Conservation (phyloP, 768 basidiomycete genomes). For the Leucocoprinus leucothites region DNA sequence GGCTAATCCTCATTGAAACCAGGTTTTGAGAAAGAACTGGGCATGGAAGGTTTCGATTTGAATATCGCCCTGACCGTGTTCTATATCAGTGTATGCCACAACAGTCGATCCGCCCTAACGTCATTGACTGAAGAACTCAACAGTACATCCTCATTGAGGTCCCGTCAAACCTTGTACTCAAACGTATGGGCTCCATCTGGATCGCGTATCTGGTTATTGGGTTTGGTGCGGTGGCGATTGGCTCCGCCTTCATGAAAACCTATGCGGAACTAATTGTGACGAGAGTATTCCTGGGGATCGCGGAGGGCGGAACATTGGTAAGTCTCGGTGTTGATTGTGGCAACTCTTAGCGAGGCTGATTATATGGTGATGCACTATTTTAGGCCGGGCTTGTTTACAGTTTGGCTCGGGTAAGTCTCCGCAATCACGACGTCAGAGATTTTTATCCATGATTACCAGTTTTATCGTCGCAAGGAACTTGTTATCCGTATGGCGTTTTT, state of each 20-base stretch:
- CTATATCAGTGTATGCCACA: slow-evolving; percentile 31
- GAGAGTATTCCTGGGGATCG: slow-evolving; percentile 36
- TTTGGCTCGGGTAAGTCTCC: slow-evolving; percentile 30
- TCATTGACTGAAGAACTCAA: too few relatives aligned
- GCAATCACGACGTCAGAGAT: too few relatives aligned
- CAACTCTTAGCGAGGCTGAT: neutral
- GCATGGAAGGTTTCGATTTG: slow-evolving; percentile 37
- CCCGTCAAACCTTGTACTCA: slow-evolving; percentile 41
- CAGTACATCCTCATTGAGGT: slow-evolving; percentile 36
- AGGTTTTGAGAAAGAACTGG: slow-evolving; percentile 38
- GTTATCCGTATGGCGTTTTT: slow-evolving; percentile 34
- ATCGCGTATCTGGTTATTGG: slow-evolving; percentile 33
- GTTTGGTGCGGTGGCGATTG: slow-evolving; percentile 36
- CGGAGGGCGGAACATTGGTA: slow-evolving; percentile 42
- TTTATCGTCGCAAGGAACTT: slow-evolving; percentile 32
- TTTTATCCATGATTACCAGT: slow-evolving; percentile 17
- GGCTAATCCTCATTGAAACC: neutral
- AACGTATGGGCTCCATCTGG: slow-evolving; percentile 37
- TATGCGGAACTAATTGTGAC: slow-evolving; percentile 32
- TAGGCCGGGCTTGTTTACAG: slow-evolving; percentile 38
- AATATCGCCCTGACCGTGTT: slow-evolving; percentile 40
- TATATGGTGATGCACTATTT: neutral
- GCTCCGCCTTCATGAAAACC: slow-evolving; percentile 36
- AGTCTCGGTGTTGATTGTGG: slow-evolving; percentile 7
- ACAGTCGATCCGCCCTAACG: too few relatives aligned